Conservation (phyloP, 202 grass and related monocot species). For the Elaeis oleifera region DNA sequence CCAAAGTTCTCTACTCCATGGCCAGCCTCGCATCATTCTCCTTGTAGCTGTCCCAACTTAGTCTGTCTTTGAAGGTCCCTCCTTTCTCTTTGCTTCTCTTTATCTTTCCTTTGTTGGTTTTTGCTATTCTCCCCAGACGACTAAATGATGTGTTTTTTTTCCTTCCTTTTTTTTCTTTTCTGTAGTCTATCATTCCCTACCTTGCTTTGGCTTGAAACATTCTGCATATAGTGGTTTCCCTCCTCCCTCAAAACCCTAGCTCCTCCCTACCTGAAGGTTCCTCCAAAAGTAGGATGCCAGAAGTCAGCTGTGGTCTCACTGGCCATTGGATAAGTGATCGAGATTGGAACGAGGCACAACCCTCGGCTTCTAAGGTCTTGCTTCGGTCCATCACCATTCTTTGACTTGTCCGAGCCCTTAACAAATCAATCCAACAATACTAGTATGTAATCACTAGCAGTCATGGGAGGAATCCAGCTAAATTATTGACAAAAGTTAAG, state of each 20-base stretch:
- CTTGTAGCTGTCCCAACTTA: constrained; percentile 32
- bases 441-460: no score
- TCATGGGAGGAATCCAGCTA: no score
- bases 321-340: constrained; percentile 18
- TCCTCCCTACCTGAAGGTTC: constrained; percentile 11
- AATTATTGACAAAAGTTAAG: no score
- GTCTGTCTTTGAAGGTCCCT: constrained; percentile 32
- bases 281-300: constrained; percentile 28
- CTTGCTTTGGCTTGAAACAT: constrained; percentile 1
- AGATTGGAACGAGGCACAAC: constrained; percentile 12
- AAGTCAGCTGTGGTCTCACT: constrained; percentile 14
- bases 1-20: constrained; percentile 32
- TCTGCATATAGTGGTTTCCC: background rate
- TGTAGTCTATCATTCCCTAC: constrained; percentile 19
- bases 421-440: background rate
- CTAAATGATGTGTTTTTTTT: no score
- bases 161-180: constrained; percentile 2
- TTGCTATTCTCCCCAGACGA: no score
- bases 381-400: constrained; percentile 34
- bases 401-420: constrained; percentile 39
- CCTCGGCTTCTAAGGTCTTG: constrained; percentile 68
- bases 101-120: background rate
- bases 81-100: constrained; percentile 19
- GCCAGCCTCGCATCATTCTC: constrained; percentile 40
- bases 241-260: background rate